These are phyloP conservation scores for Carex arenaria DNA, from an alignment of 202 grass and related monocot species.

Conservation along the genomic window DNA sequence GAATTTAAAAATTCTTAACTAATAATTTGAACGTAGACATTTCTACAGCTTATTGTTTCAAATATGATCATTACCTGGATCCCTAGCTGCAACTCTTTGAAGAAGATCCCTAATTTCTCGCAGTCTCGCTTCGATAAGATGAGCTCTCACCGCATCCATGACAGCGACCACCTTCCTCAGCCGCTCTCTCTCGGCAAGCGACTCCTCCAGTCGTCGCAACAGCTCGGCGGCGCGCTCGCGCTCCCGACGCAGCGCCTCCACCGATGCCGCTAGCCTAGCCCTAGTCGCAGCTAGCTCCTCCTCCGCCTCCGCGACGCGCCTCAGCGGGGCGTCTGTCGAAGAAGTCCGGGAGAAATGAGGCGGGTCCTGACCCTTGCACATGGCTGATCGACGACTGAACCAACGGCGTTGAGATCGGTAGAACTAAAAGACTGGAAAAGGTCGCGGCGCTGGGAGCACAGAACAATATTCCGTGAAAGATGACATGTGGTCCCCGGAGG, in stretches of 20 bases:
- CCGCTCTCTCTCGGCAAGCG: conserved; percentile 19
- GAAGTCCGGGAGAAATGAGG: background rate
- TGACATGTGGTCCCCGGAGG: no score
- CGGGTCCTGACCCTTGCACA: conserved; percentile 20
- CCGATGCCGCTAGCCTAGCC: conserved; percentile 5
- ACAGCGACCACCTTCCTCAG: conserved; percentile 21
- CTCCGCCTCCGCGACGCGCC: background rate
- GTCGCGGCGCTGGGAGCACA: background rate
- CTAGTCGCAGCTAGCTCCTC: background rate
- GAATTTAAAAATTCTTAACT: background rate
- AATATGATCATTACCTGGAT: background rate
- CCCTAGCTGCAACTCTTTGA: background rate
- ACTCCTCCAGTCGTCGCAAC: conserved; percentile 13
- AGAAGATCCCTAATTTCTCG: background rate
- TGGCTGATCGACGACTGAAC: background rate
- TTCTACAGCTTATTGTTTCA: background rate
- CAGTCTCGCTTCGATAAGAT: background rate
- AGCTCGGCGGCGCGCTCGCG: conserved; percentile 11
- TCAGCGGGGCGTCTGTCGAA: background rate
- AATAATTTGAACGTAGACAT: background rate
- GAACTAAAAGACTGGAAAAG: no score
- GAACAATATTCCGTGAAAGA: no score
- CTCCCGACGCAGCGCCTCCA: conserved; percentile 3
- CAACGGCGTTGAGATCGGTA: background rate
- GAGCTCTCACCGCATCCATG: conserved; percentile 19